Evolutionary conservation across 768 basidiomycete species (phyloP).

Genomic region (Kwoniella bestiolae): DNA sequence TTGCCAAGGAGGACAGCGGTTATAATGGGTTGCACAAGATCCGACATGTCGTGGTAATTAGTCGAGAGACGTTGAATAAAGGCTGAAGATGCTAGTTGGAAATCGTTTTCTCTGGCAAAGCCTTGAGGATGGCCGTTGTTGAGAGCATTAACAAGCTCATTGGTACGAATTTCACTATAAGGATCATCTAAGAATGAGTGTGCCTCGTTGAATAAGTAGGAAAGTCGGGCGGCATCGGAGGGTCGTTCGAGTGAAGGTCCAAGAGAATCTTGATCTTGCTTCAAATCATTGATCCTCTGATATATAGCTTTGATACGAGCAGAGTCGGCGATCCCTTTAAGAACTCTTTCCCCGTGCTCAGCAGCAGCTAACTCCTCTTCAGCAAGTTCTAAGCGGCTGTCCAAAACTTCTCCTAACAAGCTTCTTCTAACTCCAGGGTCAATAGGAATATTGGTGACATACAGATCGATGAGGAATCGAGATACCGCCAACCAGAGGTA

Average conservation of each 20-base stretch:
- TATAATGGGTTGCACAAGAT: conserved; percentile 71
- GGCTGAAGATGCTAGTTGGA: conserved; percentile 77
- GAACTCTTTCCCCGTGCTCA: conserved; percentile 30
- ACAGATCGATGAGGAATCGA: conserved; percentile 68
- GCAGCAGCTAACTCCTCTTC: conserved; percentile 42
- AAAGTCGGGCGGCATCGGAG: conserved; percentile 42
- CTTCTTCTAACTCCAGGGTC: conserved; percentile 72
- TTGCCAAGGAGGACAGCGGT: conserved; percentile 69
- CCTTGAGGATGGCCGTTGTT: conserved; percentile 28
- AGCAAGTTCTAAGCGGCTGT: conserved; percentile 16
- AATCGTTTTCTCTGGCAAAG: conserved; percentile 66
- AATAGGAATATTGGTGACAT: conserved; percentile 79
- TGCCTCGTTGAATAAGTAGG: conserved; percentile 62
- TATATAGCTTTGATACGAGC: conserved; percentile 15
- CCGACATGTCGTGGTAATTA: conserved; percentile 71
- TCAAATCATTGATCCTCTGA: conserved; percentile 6
- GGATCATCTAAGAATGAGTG: conserved; percentile 70
- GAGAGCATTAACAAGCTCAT: conserved; percentile 60
- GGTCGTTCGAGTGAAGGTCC: conserved; percentile 27
- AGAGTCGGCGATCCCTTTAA: conserved; percentile 47
- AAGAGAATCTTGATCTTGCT: conserved; percentile 21
- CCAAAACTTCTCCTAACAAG: conserved; percentile 31
- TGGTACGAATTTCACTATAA: conserved; percentile 64
- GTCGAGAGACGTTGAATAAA: conserved; percentile 74
- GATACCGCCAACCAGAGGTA: conserved; percentile 68